phyloP scores from a whole-genome alignment of 345 rosid genomes.

The Triadica sebifera region DNA sequence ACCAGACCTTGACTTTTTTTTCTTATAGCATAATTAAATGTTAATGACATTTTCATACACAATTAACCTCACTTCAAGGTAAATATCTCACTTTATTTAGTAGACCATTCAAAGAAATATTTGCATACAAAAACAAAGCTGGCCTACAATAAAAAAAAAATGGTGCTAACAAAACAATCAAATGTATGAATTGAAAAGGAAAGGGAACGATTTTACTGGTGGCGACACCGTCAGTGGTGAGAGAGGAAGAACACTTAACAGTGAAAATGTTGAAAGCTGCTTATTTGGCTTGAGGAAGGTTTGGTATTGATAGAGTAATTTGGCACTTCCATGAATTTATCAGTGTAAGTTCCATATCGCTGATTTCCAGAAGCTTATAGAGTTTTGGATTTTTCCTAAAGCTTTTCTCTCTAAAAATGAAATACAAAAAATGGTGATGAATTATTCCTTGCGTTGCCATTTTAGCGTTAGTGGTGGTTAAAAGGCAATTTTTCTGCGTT shows the following conservation, averaged over 20 bases:
- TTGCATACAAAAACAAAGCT: no score
- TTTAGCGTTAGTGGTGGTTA: no score
- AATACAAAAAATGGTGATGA: no score
- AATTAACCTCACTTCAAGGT: no score
- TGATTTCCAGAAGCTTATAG: neutral
- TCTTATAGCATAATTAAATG: no score
- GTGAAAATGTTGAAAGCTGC: conserved; percentile 25
- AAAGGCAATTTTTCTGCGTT: no score
- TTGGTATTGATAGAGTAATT: neutral
- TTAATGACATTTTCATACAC: no score
- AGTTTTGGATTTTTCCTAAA: neutral
- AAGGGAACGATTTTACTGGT: conserved; percentile 38
- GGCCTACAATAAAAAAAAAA: no score
- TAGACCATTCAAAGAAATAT: neutral
- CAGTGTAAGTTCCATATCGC: conserved; percentile 10
- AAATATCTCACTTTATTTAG: no score
- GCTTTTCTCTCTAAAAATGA: no score
- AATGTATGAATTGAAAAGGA: neutral
- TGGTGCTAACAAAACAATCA: neutral
- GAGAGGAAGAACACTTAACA: conserved; percentile 52
- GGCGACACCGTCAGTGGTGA: conserved; percentile 41
- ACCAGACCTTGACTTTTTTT: no score
- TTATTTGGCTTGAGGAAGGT: neutral
- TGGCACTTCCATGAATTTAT: conserved; percentile 1
- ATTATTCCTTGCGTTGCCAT: no score